These are phyloP conservation scores for Leccinum solheimii DNA, from an alignment of 1,284 basidiomycete genomes.

Conservation along the genomic window DNA sequence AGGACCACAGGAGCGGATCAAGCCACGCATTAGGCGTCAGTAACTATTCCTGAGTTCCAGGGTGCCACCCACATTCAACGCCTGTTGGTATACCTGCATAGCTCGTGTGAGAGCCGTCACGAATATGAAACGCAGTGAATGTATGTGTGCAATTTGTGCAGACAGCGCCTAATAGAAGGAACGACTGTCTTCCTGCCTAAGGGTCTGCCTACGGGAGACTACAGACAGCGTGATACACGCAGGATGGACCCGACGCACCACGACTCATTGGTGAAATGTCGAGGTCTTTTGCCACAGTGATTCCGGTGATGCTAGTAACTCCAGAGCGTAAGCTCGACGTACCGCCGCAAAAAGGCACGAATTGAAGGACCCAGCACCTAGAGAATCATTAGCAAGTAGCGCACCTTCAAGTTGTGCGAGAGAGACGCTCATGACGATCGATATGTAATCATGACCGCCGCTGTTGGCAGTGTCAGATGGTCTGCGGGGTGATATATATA, in stretches of 20 bases:
- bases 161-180: neutral
- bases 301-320: slow-evolving; percentile 40
- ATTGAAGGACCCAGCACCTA: slow-evolving; percentile 33
- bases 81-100: slow-evolving; percentile 3
- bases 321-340: neutral
- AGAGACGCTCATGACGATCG: neutral
- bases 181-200: no score
- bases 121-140: neutral
- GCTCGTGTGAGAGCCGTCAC: neutral
- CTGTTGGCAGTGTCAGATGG: neutral
- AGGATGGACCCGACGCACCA: neutral
- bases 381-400: neutral
- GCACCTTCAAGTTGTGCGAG: neutral
- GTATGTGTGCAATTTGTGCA: neutral
- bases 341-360: neutral
- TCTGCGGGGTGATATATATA: neutral
- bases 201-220: no score
- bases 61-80: slow-evolving; percentile 14
- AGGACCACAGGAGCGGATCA: neutral
- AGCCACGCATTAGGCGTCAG: slow-evolving; percentile 5
- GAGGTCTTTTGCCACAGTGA: slow-evolving; percentile 35
- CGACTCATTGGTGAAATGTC: neutral
- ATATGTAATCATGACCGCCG: neutral
- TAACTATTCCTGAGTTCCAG: slow-evolving; percentile 15
- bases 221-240: slow-evolving; percentile 5